Base-by-base conservation (phyloP, 176 grass and related monocot genomes). In the Carex myosuroides region DNA sequence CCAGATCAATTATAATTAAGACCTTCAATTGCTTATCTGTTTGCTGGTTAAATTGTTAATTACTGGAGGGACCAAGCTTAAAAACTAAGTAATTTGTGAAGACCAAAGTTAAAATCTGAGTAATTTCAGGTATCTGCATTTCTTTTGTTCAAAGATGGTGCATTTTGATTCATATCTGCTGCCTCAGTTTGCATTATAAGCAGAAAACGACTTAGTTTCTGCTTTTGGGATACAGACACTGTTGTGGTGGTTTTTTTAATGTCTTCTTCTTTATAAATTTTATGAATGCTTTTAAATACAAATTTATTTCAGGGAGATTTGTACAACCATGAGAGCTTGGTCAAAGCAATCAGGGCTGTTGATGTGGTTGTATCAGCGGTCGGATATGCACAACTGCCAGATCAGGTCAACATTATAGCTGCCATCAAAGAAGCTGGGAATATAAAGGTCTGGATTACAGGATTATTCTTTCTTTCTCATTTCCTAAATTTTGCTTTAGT, bases 351-450 rank as follows among this genome's bases (percentile, higher is more conserved):
- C 20, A 80, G 85, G 65, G 85, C 78, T 8, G 72, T 80, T 32
- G 90, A 94, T 60, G 88, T 94, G 56, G 90, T 94, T 18, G 87
- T 94, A 72, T 94, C 93, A 2, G 87, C 86, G 0, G 81, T 94
- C 14, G 88, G 93, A 17, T 90, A 88, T 10, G 70, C 63, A 7
- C 93, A 84, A 22, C 50, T 94, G 18, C 21, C 85, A 6, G 88
- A 91, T 81, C 90, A 94, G 86, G 87, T 70, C 58, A 91, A 50
- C n/a, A 90, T 94, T 52, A 87, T 94, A 69, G 37, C 79, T 7
- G 93, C 93, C 9, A 92, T 90, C 48, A 92, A 94, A 88, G 90
- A 90, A 79, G 85, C 60, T 32, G 90, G 93, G 39, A 86, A 88
- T 52, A 30, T 90, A 59, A 94, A 94, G 86, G 92, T 94, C 21